Evolutionary conservation across 768 basidiomycete species (phyloP).

Genomic region (Phylloporus scabripes): DNA sequence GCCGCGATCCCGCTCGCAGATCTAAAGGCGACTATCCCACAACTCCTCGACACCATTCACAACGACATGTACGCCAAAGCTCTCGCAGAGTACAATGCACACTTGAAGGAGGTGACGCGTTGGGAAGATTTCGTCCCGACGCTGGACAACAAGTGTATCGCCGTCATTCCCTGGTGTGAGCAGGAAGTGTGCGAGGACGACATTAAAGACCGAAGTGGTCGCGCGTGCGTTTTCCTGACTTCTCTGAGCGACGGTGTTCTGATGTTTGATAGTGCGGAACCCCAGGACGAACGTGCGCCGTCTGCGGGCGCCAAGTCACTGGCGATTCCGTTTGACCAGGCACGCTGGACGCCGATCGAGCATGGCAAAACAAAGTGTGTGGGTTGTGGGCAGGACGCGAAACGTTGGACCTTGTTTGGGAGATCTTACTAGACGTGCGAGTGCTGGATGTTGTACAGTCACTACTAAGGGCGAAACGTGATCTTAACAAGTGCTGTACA

Average conservation of each 20-base stretch:
- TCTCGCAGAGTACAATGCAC: slow-evolving; percentile 62
- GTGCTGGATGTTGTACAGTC: too few species aligned
- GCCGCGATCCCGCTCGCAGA: slow-evolving; percentile 46
- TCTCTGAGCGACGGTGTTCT: too few species aligned
- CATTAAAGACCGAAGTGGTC: slow-evolving; percentile 91
- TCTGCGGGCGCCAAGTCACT: slow-evolving; percentile 97
- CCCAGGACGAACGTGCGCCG: slow-evolving; percentile 90
- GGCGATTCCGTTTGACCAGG: slow-evolving; percentile 94
- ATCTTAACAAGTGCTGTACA: too few species aligned
- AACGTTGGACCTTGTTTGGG: slow-evolving; percentile 97
- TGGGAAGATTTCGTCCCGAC: slow-evolving; percentile 95
- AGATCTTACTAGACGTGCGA: slow-evolving; percentile 57
- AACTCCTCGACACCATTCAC: slow-evolving; percentile 82
- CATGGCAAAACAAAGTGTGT: slow-evolving; percentile 86
- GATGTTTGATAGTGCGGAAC: slow-evolving; percentile 56
- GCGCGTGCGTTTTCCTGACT: slow-evolving; percentile 48
- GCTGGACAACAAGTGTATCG: slow-evolving; percentile 81
- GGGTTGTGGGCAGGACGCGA: slow-evolving; percentile 81
- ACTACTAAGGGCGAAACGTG: too few species aligned
- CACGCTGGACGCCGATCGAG: slow-evolving; percentile 71
- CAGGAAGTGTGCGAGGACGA: slow-evolving; percentile 90
- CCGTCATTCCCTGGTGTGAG: slow-evolving; percentile 96
- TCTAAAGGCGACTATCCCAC: slow-evolving; percentile 45
- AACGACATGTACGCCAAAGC: slow-evolving; percentile 81
- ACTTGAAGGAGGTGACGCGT: slow-evolving; percentile 65